A percentile compares a stretch with the other conserved stretches of the same genome.
These are phyloP conservation scores for Gracilaria caudata DNA, from an alignment of 23 red algal genomes.

Conservation along the genomic window DNA sequence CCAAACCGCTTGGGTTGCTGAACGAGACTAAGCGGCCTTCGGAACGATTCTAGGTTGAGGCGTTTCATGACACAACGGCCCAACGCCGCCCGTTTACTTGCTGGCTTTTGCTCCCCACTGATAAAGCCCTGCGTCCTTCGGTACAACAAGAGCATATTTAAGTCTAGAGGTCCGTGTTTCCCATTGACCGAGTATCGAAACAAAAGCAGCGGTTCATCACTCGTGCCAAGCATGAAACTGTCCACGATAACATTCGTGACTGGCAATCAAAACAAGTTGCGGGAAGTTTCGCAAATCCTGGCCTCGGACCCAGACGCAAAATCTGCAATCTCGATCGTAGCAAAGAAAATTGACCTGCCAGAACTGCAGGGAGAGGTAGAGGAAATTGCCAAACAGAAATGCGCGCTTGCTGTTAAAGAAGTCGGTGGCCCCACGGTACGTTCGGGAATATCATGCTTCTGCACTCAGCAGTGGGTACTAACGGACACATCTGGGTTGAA, in stretches of 20 bases:
- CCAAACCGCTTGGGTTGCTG: background rate
- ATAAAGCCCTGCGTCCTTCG: background rate
- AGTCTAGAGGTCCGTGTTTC: background rate
- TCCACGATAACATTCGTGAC: constrained; percentile 92
- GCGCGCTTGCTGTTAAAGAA: constrained; percentile 52
- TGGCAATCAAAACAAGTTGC: constrained; percentile 89
- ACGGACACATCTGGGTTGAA: background rate
- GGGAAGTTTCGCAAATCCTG: constrained; percentile 84
- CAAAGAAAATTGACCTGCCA: constrained; percentile 80
- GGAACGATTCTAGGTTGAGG: background rate
- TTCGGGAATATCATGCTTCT: background rate
- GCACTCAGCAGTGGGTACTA: background rate
- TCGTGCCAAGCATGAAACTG: constrained; percentile 14
- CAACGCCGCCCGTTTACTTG: background rate
- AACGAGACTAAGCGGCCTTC: no score
- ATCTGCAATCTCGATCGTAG: constrained; percentile 39
- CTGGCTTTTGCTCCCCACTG: background rate
- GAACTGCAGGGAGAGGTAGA: constrained; percentile 90
- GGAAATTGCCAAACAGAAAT: constrained; percentile 85
- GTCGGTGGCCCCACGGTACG: constrained; percentile 72
- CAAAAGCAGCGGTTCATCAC: background rate
- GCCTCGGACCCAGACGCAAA: constrained; percentile 33
- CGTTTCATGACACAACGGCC: background rate
- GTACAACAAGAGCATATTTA: background rate
- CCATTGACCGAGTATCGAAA: background rate